Evolutionary conservation across 176 grass and related monocot species (phyloP).

Genomic region (Triticum turgidum): DNA sequence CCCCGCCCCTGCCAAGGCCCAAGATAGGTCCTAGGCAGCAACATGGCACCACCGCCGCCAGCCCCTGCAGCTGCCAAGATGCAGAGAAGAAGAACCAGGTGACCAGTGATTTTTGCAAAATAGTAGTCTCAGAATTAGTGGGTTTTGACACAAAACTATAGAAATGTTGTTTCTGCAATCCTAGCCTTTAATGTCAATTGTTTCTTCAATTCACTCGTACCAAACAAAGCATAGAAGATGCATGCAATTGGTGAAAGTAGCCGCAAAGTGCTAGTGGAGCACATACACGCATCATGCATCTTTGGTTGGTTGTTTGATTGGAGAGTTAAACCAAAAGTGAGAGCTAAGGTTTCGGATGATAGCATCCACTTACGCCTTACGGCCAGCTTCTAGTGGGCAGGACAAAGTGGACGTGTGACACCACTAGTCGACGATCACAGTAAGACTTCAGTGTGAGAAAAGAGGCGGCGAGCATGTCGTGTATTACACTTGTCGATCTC

Average conservation of each 20-base stretch:
- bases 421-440: neutral
- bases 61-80: too few species aligned
- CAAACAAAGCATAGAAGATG: neutral
- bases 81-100: too few species aligned
- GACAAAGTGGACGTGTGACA: neutral
- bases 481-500: slow-evolving; percentile 1
- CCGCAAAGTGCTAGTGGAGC: neutral
- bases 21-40: too few species aligned
- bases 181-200: too few species aligned
- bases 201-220: neutral
- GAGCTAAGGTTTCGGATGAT: slow-evolving; percentile 12
- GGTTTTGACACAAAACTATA: too few species aligned
- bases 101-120: too few species aligned
- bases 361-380: neutral
- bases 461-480: neutral
- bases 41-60: too few species aligned
- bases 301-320: neutral
- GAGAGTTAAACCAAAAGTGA: neutral
- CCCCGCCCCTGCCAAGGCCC: too few species aligned
- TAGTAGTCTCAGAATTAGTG: too few species aligned
- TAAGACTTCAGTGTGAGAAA: neutral
- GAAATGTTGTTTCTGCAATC: too few species aligned
- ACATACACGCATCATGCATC: neutral
- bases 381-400: slow-evolving; percentile 1
- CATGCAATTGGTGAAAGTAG: neutral